Conservation (phyloP, 441 rosid species). For the Pelargonium australe region DNA sequence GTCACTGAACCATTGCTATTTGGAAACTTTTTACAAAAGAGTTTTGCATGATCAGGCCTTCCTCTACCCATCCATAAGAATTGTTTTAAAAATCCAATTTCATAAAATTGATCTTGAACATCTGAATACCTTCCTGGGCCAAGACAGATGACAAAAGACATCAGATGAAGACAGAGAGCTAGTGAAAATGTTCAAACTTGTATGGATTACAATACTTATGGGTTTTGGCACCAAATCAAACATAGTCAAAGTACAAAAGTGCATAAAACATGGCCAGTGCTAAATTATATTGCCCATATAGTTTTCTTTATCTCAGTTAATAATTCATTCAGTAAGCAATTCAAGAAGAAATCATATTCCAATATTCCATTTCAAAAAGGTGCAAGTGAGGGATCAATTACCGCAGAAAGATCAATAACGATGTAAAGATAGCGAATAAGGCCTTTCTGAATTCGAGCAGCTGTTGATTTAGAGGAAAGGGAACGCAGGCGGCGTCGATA, state of each 20-base stretch:
- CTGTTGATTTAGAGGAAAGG: conserved; percentile 37
- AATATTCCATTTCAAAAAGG: not conserved
- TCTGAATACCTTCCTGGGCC: not conserved
- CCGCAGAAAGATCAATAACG: conserved; percentile 81
- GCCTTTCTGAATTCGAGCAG: conserved; percentile 81
- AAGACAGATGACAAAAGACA: not conserved
- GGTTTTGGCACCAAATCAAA: not conserved
- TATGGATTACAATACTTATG: not conserved
- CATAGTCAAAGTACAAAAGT: not conserved
- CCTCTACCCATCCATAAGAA: not conserved
- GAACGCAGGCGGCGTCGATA: conserved; percentile 63
- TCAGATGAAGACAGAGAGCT: not conserved
- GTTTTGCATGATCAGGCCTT: not conserved
- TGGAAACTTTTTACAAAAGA: not conserved
- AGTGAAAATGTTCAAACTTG: not conserved
- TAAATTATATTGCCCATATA: not conserved
- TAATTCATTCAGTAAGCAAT: not conserved
- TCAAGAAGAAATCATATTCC: not conserved
- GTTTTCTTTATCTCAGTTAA: not conserved
- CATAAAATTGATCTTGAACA: not conserved
- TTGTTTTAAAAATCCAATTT: not conserved
- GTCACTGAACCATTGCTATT: not conserved
- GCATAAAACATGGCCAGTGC: not conserved
- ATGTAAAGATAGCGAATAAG: conserved; percentile 80
- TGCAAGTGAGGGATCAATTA: conserved; percentile 18